Percentiles rank a stretch among this genome's conserved stretches.
Conservation (phyloP, 2,329 filamentous ascomycete species). For the Endoconidiophora laricicola region DNA sequence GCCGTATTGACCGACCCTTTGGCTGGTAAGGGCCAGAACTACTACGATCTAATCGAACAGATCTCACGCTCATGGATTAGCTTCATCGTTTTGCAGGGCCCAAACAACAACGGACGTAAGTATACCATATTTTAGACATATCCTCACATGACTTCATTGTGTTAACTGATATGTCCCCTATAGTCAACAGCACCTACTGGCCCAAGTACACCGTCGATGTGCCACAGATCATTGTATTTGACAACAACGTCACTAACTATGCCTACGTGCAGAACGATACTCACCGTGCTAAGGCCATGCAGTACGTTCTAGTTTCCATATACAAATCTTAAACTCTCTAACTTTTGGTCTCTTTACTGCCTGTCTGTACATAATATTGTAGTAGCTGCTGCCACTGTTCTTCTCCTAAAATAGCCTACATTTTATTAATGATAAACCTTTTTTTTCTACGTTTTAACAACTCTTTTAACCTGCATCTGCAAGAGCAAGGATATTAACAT, state of each 20-base stretch:
- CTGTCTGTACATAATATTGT: not conserved
- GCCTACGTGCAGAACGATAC: constrained; percentile 27
- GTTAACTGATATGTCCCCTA: not conserved
- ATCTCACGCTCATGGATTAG: constrained; percentile 36
- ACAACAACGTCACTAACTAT: constrained; percentile 27
- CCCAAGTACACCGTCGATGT: constrained; percentile 24
- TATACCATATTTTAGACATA: not conserved
- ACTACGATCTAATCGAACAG: constrained; percentile 24
- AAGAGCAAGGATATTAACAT: too few species aligned
- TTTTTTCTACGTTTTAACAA: not conserved
- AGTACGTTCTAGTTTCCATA: constrained; percentile 19
- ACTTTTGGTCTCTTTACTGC: not conserved
- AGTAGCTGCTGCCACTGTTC: not conserved
- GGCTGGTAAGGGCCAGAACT: constrained; percentile 23
- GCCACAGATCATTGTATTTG: constrained; percentile 32
- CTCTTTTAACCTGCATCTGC: not conserved
- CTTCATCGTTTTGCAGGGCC: constrained; percentile 30
- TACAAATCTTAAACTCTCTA: constrained; percentile 8
- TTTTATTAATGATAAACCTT: not conserved
- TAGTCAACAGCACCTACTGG: constrained; percentile 20
- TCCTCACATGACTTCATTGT: not conserved
- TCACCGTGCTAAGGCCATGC: constrained; percentile 27
- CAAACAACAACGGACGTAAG: constrained; percentile 21
- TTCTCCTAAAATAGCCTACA: not conserved
- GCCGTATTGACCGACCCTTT: constrained; percentile 21